Evolutionary conservation across 495 filamentous ascomycete genomes (phyloP), one percentile per base, ranked within the genome.

Genomic region (Jackrogersella multiformis): DNA sequence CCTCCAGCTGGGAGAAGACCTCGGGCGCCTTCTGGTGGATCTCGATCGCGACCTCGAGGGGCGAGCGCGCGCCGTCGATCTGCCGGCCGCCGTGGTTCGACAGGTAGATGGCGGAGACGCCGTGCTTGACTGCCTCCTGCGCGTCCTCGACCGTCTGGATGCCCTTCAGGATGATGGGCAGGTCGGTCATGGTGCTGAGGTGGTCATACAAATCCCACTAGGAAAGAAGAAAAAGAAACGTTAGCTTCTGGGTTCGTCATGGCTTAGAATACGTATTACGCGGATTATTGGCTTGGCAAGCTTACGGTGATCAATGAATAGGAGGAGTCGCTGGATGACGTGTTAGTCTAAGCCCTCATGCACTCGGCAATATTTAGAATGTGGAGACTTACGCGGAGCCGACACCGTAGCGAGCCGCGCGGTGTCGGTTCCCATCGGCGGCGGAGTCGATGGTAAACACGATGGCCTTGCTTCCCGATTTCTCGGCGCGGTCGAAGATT

Each of bases 31-130:
- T 32, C 0, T 70, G 52, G 46, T 70, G 35, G 57, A 84, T 80
- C 52, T 81, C 80, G 18, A 76, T 23, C 0, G 72, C 65, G 13
- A 80, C 68, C 42, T 80, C 76, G 5, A 80, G 66, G 12, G 79
- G 62, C 20, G 73, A 68, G 5, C 72, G 78, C 10, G 73, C 56
- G 30, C 64, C 63, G 53, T 81, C 79, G 23, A 83, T 46, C 24
- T 81, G 78, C 2, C 81, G 74, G 2, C 78, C 79, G 12, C 79
- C 78, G 70, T 80, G 78, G 63, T 83, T 83, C n/a, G 73, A 78
- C 12, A 80, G 60, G 56, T 74, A 75, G 66, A 80, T 73, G 1
- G 70, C 73, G 4, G 67, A 61, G 2, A 57, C 70, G 2, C 60
- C 53, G 48, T 75, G 64, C 35, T 77, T 44, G 23, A 80, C 68